phyloP scores from a whole-genome alignment of 495 filamentous ascomycete species.

The Neurospora sp. region DNA sequence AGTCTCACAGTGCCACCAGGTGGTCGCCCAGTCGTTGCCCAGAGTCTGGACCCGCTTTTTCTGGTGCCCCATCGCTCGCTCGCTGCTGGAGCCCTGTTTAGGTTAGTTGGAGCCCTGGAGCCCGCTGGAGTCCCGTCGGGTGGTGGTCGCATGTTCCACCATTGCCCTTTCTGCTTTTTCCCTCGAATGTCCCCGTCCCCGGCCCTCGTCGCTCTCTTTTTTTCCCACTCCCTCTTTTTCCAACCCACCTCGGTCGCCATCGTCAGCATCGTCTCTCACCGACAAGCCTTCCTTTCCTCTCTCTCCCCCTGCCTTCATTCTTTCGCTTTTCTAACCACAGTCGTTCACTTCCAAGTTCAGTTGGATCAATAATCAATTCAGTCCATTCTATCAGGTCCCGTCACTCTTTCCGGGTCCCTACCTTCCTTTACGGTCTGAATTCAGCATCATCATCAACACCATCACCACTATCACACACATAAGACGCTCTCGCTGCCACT shows the following conservation, averaged over 20 bases:
- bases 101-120: neutral
- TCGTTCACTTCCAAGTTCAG: constrained; percentile 22
- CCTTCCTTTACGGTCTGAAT: constrained; percentile 20
- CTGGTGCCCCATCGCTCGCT: neutral
- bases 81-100: neutral
- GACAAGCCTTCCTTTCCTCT: constrained; percentile 18
- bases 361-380: constrained; percentile 20
- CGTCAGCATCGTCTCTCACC: constrained; percentile 20
- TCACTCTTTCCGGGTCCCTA: constrained; percentile 31
- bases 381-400: constrained; percentile 19
- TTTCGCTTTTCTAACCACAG: constrained; percentile 31
- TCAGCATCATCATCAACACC: neutral
- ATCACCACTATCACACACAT: neutral
- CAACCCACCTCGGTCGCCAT: constrained; percentile 22
- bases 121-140: constrained; percentile 2
- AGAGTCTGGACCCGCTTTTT: neutral
- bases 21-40: neutral
- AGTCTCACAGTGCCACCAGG: neutral
- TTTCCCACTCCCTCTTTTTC: constrained; percentile 24
- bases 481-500: neutral
- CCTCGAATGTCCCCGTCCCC: constrained; percentile 22
- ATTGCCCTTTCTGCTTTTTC: constrained; percentile 22
- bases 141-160: constrained; percentile 10
- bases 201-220: constrained; percentile 22
- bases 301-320: constrained; percentile 20